A percentile compares a stretch with the other conserved stretches of the same genome.
Conservation (phyloP, 2,329 filamentous ascomycete species). For the Fusarium oxysporum region DNA sequence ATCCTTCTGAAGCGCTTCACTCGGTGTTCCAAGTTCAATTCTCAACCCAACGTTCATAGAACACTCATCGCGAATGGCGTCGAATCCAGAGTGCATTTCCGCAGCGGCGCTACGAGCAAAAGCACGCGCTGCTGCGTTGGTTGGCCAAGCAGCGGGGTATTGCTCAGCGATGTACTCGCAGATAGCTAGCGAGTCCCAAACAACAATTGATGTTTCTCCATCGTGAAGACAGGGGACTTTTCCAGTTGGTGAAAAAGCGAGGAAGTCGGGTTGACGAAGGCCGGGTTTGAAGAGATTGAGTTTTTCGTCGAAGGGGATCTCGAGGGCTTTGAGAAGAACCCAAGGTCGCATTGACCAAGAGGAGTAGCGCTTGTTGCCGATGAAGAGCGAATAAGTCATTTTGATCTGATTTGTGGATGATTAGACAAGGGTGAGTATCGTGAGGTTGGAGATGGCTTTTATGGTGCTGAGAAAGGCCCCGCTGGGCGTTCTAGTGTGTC, state of each 20-base stretch:
- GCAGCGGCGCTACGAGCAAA: slow-evolving; percentile 58
- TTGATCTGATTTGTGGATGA: not conserved
- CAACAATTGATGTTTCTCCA: slow-evolving; percentile 43
- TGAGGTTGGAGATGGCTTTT: slow-evolving; percentile 1
- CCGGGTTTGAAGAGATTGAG: slow-evolving; percentile 50
- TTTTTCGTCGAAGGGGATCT: slow-evolving; percentile 57
- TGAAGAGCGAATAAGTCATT: slow-evolving; percentile 56
- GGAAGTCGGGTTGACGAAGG: slow-evolving; percentile 50
- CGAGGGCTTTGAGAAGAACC: slow-evolving; percentile 58
- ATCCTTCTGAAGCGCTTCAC: slow-evolving; percentile 50
- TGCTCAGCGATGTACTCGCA: slow-evolving; percentile 59
- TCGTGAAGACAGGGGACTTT: slow-evolving; percentile 58
- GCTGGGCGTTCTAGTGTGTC: slow-evolving; percentile 4
- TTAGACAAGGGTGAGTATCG: not conserved
- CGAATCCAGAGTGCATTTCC: slow-evolving; percentile 61
- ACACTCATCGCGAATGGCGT: slow-evolving; percentile 55
- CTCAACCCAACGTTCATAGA: slow-evolving; percentile 56
- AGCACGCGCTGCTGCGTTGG: slow-evolving; percentile 52
- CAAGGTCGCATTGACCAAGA: slow-evolving; percentile 61
- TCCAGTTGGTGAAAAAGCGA: slow-evolving; percentile 54
- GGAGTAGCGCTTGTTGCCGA: slow-evolving; percentile 59
- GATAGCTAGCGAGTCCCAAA: slow-evolving; percentile 63
- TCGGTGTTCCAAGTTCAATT: slow-evolving; percentile 48
- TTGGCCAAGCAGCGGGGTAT: slow-evolving; percentile 57
- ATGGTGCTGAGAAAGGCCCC: slow-evolving; percentile 12